Evolutionary conservation across 2,329 filamentous ascomycete species (phyloP).

Genomic region (Nannizzia gypsea): DNA sequence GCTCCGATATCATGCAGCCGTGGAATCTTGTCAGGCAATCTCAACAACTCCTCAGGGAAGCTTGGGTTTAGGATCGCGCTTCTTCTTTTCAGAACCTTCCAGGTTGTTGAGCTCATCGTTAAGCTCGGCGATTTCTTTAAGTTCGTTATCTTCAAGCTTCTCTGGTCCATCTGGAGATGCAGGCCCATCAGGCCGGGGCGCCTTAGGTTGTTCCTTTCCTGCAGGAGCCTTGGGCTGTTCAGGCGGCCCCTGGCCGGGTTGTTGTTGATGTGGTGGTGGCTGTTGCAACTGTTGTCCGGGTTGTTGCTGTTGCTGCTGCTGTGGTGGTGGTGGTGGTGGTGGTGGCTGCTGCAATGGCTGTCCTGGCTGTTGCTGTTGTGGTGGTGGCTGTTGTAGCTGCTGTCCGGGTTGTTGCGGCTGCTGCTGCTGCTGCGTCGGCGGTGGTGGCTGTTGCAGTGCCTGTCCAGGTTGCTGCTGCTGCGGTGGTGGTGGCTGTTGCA

Average conservation of each 20-base stretch:
- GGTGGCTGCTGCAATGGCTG: background rate
- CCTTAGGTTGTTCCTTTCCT: background rate
- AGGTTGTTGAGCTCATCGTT: background rate
- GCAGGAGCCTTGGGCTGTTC: background rate
- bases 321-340: background rate
- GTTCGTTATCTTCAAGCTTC: background rate
- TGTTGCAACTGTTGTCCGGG: background rate
- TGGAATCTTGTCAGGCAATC: background rate
- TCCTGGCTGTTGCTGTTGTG: background rate
- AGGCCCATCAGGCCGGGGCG: background rate
- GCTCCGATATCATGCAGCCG: background rate
- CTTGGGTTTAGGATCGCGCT: background rate
- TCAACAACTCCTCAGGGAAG: background rate
- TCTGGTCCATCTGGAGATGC: background rate
- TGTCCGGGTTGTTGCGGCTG: background rate
- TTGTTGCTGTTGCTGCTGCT: background rate
- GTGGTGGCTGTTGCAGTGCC: background rate
- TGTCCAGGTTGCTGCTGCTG: background rate
- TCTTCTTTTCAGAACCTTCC: background rate
- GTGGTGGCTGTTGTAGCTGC: background rate
- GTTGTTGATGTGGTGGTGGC: background rate
- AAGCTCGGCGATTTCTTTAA: background rate
- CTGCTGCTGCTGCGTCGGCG: too few species aligned
- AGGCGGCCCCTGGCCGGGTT: background rate
- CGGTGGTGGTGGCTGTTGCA: too few species aligned